phyloP scores from a whole-genome alignment of 306 rosid species.

The Gleditsia sinensis region DNA sequence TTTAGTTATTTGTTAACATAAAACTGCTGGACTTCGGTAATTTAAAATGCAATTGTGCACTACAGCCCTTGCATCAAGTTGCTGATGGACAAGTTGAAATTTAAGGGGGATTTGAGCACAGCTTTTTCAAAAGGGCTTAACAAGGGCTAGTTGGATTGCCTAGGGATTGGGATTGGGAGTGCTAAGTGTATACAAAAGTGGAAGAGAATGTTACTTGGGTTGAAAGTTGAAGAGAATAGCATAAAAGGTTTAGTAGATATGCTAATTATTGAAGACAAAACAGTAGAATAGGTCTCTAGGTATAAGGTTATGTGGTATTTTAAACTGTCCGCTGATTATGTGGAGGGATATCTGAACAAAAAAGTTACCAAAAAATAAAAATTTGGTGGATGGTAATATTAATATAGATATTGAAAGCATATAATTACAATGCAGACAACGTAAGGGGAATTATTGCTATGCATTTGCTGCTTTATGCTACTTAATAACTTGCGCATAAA shows the following conservation, averaged over 20 bases:
- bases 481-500: neutral
- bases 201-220: no score
- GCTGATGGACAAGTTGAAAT: no score
- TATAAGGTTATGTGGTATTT: neutral
- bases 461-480: constrained; percentile 5
- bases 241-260: neutral
- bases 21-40: neutral
- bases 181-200: no score
- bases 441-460: neutral
- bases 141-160: no score
- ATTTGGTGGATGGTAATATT: neutral
- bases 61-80: neutral
- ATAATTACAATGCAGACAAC: constrained; percentile 3
- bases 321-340: neutral
- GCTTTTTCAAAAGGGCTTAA: no score
- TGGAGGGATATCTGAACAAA: neutral
- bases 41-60: neutral
- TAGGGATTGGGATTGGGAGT: no score
- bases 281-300: no score
- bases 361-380: neutral
- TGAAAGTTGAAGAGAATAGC: neutral
- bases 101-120: no score
- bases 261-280: neutral
- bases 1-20: neutral
- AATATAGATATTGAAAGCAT: constrained; percentile 8